Base-by-base conservation (phyloP, 1,139 yeast genomes). In the Suhomyces atakaporum region DNA sequence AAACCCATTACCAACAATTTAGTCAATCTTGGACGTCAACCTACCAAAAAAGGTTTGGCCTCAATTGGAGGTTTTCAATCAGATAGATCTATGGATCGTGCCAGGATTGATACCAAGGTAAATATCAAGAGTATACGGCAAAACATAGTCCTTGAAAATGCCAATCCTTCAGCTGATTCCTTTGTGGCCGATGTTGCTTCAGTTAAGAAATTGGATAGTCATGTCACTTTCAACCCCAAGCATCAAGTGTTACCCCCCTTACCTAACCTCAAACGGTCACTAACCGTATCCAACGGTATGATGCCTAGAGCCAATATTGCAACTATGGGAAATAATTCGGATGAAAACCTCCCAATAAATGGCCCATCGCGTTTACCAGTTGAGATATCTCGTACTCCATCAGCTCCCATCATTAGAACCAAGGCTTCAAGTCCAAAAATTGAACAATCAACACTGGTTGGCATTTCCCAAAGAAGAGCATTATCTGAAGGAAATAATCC, bases 81-180 rank as follows among this genome's bases (percentile, higher is more conserved):
- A 7, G 31, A 20, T 5, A 25, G 16, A 10, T 3, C 27, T 16
- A 3, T 10, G 2, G 25, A 25, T 7, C 26, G n/a, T 5, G 25
- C 20, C 7, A 22, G 38, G 24, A 8, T 26, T 31, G 28, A 34
- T 20, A 19, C 31, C 26, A 35, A 25, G 23, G 24, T 40, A 13
- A 54, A 54, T 14, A 47, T 60, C 31, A 54, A 51, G 36, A 56
- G 52, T 24, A 60, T 54, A 5, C 62, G 62, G 3, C 54, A 51
- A 36, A 59, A 53, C 29, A 43, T 57, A 6, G 56, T 55, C 1
- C 51, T 55, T 35, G 53, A 57, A 24, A 57, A 48, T 26, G 44
- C 53, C 18, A 60, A 55, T 29, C 47, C 46, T 16, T 60, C 66
- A 1, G 47, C 58, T n/a, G 64, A 58, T 31, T 60, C 68, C 3